A percentile compares a stretch with the other conserved stretches of the same genome.
These are phyloP conservation scores for Brassica rapa DNA, from an alignment of 345 rosid genomes.

Conservation along the genomic window DNA sequence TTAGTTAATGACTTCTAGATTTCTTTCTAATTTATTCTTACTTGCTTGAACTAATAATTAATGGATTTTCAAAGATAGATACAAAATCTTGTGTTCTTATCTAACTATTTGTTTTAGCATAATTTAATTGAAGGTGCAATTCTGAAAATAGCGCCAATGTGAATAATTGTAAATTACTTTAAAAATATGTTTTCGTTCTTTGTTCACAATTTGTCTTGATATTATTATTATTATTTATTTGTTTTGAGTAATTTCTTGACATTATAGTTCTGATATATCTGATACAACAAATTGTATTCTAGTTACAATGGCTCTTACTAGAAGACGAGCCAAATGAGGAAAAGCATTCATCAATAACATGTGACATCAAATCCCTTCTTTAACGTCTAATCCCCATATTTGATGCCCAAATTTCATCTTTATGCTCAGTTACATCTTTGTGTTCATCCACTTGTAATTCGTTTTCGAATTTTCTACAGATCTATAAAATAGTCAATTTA, in stretches of 20 bases:
- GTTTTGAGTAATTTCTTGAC: too few relatives aligned
- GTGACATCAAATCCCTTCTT: conserved; percentile 15
- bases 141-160: too few relatives aligned
- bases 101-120: too few relatives aligned
- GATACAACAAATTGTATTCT: not conserved
- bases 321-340: not conserved
- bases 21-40: not conserved
- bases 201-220: too few relatives aligned
- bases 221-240: too few relatives aligned
- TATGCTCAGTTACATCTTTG: not conserved
- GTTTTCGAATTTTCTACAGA: not conserved
- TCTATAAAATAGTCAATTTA: not conserved
- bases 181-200: too few relatives aligned
- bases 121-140: too few relatives aligned
- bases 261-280: too few relatives aligned
- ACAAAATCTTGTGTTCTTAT: not conserved
- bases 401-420: conserved; percentile 2
- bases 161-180: too few relatives aligned
- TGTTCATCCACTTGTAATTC: not conserved
- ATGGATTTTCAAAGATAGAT: not conserved
- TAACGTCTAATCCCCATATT: conserved; percentile 5
- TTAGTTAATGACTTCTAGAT: not conserved
- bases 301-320: not conserved
- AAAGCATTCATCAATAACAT: conserved; percentile 1
- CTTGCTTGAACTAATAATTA: not conserved